phyloP scores from a whole-genome alignment of 192 early-diverging fungal genomes.

The Backusella luteola region DNA sequence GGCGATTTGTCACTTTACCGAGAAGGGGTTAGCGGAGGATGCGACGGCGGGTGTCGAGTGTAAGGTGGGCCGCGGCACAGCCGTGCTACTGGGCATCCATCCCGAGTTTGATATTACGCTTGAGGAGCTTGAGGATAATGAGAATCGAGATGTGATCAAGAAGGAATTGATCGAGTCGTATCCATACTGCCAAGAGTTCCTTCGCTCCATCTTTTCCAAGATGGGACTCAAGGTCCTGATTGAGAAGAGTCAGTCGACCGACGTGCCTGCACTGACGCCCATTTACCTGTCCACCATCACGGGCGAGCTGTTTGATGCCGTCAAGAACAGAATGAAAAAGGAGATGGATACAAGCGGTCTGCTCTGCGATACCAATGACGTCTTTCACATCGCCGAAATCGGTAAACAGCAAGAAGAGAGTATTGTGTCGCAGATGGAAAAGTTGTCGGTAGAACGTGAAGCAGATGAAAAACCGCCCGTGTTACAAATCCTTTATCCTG shows the following conservation, averaged over 20 bases:
- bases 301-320: neutral
- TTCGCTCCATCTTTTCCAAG: conserved; percentile 57
- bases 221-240: conserved; percentile 62
- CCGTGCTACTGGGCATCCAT: conserved; percentile 79
- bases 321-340: neutral
- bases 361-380: neutral
- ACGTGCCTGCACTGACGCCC: conserved; percentile 40
- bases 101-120: conserved; percentile 72
- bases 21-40: conserved; percentile 27
- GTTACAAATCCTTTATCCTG: conserved; percentile 5
- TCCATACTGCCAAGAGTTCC: conserved; percentile 46
- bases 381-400: neutral
- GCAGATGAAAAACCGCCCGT: conserved; percentile 10
- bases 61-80: conserved; percentile 61
- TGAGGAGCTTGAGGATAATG: conserved; percentile 49
- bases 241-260: conserved; percentile 20
- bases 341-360: neutral
- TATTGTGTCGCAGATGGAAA: conserved; percentile 8
- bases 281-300: conserved; percentile 33
- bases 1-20: conserved; percentile 43
- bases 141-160: conserved; percentile 51
- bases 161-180: conserved; percentile 47
- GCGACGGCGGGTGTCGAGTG: conserved; percentile 69
- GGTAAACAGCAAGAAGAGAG: neutral
- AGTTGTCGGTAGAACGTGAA: neutral